These are phyloP conservation scores for Peronospora belbahrii DNA, from an alignment of 352 stramenopile species.

Conservation along the genomic window DNA sequence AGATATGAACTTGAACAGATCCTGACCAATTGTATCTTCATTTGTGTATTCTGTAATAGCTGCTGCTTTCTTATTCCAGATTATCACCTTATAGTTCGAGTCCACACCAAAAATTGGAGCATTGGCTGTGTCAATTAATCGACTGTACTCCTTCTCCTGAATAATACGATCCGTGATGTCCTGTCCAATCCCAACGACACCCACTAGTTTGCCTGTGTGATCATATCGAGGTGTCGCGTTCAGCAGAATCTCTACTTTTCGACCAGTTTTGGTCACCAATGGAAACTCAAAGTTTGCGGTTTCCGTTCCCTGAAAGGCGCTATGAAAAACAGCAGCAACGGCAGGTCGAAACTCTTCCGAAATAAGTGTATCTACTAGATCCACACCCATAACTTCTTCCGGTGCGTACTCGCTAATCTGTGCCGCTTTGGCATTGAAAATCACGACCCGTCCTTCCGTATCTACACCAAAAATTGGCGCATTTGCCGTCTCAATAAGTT, in stretches of 20 bases:
- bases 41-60: constrained; percentile 82
- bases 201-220: constrained; percentile 48
- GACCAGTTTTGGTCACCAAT: constrained; percentile 45
- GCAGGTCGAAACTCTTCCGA: constrained; percentile 29
- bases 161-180: constrained; percentile 46
- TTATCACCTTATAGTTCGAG: constrained; percentile 53
- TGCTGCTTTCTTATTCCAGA: constrained; percentile 83
- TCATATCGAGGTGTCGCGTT: constrained; percentile 62
- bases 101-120: constrained; percentile 66
- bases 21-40: constrained; percentile 72
- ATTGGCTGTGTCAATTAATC: constrained; percentile 35
- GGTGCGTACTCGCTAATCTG: constrained; percentile 65
- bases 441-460: constrained; percentile 35
- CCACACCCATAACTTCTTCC: constrained; percentile 54
- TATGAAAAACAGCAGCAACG: constrained; percentile 30
- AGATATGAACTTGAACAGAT: constrained; percentile 71
- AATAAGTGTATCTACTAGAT: constrained; percentile 65
- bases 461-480: constrained; percentile 81
- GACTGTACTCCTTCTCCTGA: constrained; percentile 30
- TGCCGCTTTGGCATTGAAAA: constrained; percentile 76
- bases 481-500: constrained; percentile 84
- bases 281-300: constrained; percentile 62
- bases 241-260: constrained; percentile 46
- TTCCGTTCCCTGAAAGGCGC: constrained; percentile 33
- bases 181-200: constrained; percentile 42